Base-by-base conservation (phyloP, 2,329 filamentous ascomycete genomes). In the Epichloe gansuensis region DNA sequence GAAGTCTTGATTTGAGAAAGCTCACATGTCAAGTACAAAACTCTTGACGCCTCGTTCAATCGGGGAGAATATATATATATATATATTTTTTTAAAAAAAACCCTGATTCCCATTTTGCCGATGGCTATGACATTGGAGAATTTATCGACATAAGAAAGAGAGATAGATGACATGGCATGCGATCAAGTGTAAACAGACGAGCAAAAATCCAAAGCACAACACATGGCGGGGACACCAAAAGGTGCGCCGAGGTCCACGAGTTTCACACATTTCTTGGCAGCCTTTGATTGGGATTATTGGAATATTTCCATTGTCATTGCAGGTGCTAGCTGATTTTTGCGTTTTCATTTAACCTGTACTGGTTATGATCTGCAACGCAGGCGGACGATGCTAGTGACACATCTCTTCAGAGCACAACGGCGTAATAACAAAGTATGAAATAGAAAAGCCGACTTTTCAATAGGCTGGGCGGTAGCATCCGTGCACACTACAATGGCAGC, bases 1-100 rank as follows among this genome's bases (percentile, higher is more conserved):
- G 65, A 67, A 41, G 52, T 52, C 7, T 50, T 56, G 42, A 45
- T 54, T 12, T 49, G 15, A 44, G 31, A 13, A 9, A 43, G 15
- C 7, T 13, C 25, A 13, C 31, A 15, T 17, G 13, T 46, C 15
- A 28, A 52, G 43, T 11, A 38, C 15, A n/a, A 12, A 25, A 9
- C 17, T 4, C 46, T 48, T 15, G 34, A 12, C 7, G 6, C 23
- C 34, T 38, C 34, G 15, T 21, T 3, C 13, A 15, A 25, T n/a
- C 9, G 3, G 8, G 31, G 31, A 11, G 9, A 38, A n/a, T 5
- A n/a, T n/a, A n/a, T n/a, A n/a, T n/a, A n/a, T n/a, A n/a, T n/a
- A n/a, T n/a, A n/a, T n/a, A 15, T 35, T 12, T 35, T n/a, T 31
- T 34, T 17, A 28, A 35, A 35, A 8, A 31, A 37, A 12, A 8